These are phyloP conservation scores for Musa itinerans DNA, from an alignment of 176 grass and related monocot species.

Conservation along the genomic window DNA sequence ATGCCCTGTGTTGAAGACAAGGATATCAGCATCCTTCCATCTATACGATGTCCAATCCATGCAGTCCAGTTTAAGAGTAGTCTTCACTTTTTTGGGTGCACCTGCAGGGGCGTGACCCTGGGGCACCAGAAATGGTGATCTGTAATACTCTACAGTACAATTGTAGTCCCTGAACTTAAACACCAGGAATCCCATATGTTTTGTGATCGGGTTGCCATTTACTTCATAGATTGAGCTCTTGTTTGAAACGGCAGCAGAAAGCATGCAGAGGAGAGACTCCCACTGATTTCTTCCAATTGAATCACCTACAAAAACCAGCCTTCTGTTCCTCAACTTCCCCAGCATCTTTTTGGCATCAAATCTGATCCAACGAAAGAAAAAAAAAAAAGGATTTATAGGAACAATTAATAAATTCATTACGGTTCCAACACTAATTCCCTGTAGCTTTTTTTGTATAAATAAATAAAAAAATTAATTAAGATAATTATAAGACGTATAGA, in stretches of 20 bases:
- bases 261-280: conserved; percentile 43
- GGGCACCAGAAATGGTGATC: conserved; percentile 67
- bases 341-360: conserved; percentile 37
- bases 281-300: conserved; percentile 46
- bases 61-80: conserved; percentile 48
- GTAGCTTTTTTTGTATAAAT: too few species aligned
- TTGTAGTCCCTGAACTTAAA: conserved; percentile 79
- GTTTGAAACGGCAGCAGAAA: conserved; percentile 24
- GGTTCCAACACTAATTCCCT: too few species aligned
- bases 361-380: conserved; percentile 20
- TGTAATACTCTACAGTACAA: conserved; percentile 87
- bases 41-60: conserved; percentile 69
- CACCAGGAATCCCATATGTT: conserved; percentile 64
- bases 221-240: conserved; percentile 39
- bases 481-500: too few species aligned
- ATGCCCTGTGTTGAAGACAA: conserved; percentile 83
- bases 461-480: too few species aligned
- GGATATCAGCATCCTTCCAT: conserved; percentile 72
- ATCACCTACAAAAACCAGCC: conserved; percentile 37
- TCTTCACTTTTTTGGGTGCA: conserved; percentile 41
- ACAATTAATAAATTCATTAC: background rate
- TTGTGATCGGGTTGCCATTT: conserved; percentile 31
- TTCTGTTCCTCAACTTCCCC: conserved; percentile 28
- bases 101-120: conserved; percentile 47
- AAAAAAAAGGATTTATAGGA: background rate